Evolutionary conservation across 306 rosid species (phyloP).

Genomic region (Rosa persica): DNA sequence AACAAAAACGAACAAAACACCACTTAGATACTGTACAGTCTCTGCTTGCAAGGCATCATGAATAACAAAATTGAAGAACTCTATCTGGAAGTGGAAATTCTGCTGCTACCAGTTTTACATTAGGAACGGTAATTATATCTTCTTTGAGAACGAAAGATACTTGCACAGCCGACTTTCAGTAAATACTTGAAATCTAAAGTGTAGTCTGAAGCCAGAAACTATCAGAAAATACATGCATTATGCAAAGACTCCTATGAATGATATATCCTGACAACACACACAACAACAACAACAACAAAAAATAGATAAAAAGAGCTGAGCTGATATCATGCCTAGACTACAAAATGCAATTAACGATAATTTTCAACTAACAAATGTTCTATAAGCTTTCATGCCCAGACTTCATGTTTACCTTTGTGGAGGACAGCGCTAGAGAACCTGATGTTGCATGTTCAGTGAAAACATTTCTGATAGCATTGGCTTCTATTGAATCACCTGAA

Average conservation of each 20-base stretch:
- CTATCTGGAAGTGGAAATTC: neutral
- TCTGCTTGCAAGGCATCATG: neutral
- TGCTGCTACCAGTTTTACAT: neutral
- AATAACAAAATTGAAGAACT: neutral
- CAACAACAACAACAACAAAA: neutral
- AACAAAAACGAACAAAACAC: neutral
- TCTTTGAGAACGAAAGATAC: neutral
- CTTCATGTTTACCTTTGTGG: constrained; percentile 71
- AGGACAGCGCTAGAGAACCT: constrained; percentile 75
- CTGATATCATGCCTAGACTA: neutral
- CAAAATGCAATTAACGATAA: neutral
- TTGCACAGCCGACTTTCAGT: neutral
- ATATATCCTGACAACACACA: neutral
- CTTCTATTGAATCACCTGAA: constrained; percentile 84
- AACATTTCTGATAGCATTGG: constrained; percentile 73
- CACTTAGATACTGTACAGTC: neutral
- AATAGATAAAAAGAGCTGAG: neutral
- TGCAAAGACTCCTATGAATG: neutral
- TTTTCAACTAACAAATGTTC: neutral
- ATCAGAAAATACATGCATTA: neutral
- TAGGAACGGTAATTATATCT: neutral
- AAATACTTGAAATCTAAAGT: neutral
- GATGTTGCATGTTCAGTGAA: constrained; percentile 54
- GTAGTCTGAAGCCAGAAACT: constrained; percentile 6
- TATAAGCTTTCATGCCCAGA: neutral